A percentile compares a stretch with the other conserved stretches of the same genome.
These are phyloP conservation scores for Tuber microsphaerosporum DNA, from an alignment of 495 filamentous ascomycete species.

Conservation along the genomic window DNA sequence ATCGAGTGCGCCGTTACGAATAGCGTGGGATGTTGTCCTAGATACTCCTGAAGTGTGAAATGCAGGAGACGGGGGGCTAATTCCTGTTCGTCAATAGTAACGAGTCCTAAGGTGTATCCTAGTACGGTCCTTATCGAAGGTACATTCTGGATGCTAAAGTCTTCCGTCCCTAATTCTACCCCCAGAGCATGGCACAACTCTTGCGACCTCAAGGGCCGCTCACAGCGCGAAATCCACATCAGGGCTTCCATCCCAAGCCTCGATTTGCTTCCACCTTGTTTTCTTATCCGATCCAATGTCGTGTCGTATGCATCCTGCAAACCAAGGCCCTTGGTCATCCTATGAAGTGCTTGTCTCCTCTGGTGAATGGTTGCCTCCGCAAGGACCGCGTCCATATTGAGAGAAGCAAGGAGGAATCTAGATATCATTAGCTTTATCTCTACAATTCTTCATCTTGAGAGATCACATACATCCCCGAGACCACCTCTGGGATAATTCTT, in stretches of 20 bases:
- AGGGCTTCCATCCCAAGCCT: background rate
- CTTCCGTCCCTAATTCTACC: background rate
- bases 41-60: background rate
- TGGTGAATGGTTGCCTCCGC: background rate
- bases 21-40: background rate
- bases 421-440: background rate
- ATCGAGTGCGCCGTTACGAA: too few relatives aligned
- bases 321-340: background rate
- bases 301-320: background rate
- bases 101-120: background rate
- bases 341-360: background rate
- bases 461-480: background rate
- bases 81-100: background rate
- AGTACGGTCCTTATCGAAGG: background rate
- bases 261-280: background rate
- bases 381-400: background rate
- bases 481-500: background rate
- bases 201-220: background rate
- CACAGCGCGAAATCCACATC: background rate
- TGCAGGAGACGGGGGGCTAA: background rate
- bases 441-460: background rate
- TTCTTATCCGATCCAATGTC: background rate
- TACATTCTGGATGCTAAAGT: background rate
- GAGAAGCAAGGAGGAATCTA: background rate
- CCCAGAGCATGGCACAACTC: background rate